Percentiles rank a stretch among this genome's conserved stretches.
These are phyloP conservation scores for Auxenochlorella protothecoides DNA, from an alignment of 139 green algal species.

Conservation along the genomic window DNA sequence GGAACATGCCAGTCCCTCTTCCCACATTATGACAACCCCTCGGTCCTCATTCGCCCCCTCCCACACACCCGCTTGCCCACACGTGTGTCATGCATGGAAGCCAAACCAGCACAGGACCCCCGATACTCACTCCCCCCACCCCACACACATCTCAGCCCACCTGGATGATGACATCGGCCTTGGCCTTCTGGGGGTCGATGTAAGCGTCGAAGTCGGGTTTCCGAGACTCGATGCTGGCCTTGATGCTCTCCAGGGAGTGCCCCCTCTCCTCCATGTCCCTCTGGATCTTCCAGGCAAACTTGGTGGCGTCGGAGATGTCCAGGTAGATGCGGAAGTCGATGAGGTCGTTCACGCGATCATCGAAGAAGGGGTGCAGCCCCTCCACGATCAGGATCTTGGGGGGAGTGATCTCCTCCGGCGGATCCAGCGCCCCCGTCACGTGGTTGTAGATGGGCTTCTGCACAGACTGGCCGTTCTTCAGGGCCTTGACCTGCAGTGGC, in stretches of 20 bases:
- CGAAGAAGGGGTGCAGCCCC: conserved; percentile 97
- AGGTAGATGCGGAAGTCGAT: conserved; percentile 99
- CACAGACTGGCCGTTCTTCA: conserved; percentile 96
- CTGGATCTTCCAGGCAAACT: conserved; percentile 99
- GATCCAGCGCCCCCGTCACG: conserved; percentile 88
- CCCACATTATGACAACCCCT: too few species aligned
- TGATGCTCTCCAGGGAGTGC: conserved; percentile 97
- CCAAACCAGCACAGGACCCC: neutral
- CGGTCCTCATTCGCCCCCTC: too few species aligned
- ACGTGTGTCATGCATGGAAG: neutral
- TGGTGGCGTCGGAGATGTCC: conserved; percentile 98
- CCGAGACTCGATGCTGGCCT: conserved; percentile 91
- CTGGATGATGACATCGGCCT: conserved; percentile 95
- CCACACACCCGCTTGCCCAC: neutral
- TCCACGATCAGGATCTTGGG: conserved; percentile 95
- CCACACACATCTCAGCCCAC: conserved; percentile 31
- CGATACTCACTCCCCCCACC: too few species aligned
- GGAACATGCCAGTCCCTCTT: too few species aligned
- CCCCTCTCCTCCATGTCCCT: conserved; percentile 98
- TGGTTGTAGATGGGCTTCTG: conserved; percentile 99
- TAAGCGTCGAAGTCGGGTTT: conserved; percentile 99
- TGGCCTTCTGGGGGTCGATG: conserved; percentile 98
- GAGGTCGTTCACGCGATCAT: conserved; percentile 92
- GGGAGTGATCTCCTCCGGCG: conserved; percentile 79
- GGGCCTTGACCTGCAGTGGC: conserved; percentile 69